Evolutionary conservation across 306 rosid species (phyloP), one percentile per base, ranked within the genome.

Genomic region (Quercus aquifolioides): DNA sequence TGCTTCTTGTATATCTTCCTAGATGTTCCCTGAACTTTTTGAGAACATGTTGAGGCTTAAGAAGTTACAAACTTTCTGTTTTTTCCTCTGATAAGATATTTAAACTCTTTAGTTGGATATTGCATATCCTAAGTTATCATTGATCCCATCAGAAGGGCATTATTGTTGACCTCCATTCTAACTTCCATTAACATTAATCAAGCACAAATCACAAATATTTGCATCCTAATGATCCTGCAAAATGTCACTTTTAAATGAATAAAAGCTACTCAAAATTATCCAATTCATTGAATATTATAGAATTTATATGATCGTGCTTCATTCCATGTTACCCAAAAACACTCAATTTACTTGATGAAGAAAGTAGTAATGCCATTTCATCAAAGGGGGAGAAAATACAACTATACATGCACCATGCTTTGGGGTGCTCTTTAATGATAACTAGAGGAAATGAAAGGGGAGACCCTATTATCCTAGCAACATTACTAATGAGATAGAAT

Each of bases 151-250:
- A 74, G 56, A 57, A 58, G 6, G 74, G 51, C 28, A 33, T 1
- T 1, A 65, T 67, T 70, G 51, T 52, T 58, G 30, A 62, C 31
- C 54, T 77, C 76, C 65, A 60, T 25, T 25, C 84, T 86, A 74
- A 74, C 83, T 72, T 41, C 19, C 54, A 23, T 23, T 23, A 23
- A 23, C 23, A 23, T 23, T 23, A 23, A 23, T 23, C 23, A 23
- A 23, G 23, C 23, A 23, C 23, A 23, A 23, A 23, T 23, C 23
- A 23, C 23, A 23, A 23, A 23, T 23, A 23, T 23, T 30, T 55
- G 81, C 82, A 55, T 71, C 80, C 2, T 77, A 79, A 79, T 79
- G 49, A 78, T 77, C 89, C 89, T 87, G 85, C 76, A 87, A 75
- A 74, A 71, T 15, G 68, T n/a, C 69, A 52, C 33, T n/a, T 68